Evolutionary conservation across 2,329 filamentous ascomycete species (phyloP).

Genomic region (Aspergillus luchuensis): DNA sequence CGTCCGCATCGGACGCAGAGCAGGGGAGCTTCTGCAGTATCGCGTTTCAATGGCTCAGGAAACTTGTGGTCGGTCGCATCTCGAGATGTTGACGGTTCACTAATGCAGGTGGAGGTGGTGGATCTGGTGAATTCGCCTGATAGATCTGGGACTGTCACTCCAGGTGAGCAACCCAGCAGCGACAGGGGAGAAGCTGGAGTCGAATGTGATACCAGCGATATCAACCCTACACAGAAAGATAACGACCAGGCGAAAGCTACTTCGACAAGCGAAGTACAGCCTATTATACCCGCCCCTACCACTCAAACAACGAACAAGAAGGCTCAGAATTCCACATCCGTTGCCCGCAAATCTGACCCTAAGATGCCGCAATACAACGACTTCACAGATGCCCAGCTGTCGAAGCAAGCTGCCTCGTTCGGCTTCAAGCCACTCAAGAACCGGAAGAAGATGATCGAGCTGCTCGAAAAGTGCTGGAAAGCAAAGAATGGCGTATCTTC

Average conservation of each 20-base stretch:
- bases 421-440: conserved; percentile 73
- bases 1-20: neutral
- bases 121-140: conserved; percentile 56
- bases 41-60: conserved; percentile 33
- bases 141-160: conserved; percentile 2
- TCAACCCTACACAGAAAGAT: neutral
- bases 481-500: conserved; percentile 51
- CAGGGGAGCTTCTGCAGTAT: conserved; percentile 18
- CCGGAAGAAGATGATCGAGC: conserved; percentile 67
- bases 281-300: neutral
- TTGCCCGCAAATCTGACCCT: conserved; percentile 8
- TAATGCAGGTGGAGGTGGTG: conserved; percentile 65
- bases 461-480: conserved; percentile 72
- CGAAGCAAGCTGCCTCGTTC: conserved; percentile 63
- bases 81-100: conserved; percentile 64
- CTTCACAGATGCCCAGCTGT: conserved; percentile 64
- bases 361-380: conserved; percentile 60
- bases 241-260: neutral
- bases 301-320: neutral
- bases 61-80: conserved; percentile 72
- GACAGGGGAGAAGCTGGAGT: neutral
- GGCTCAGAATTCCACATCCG: neutral
- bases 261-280: neutral
- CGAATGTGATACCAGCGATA: neutral
- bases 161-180: conserved; percentile 2